Percentiles rank a stretch among this genome's conserved stretches.
phyloP scores from a whole-genome alignment of 23 red algal genomes.

The Cyanidioschyzon merolae region DNA sequence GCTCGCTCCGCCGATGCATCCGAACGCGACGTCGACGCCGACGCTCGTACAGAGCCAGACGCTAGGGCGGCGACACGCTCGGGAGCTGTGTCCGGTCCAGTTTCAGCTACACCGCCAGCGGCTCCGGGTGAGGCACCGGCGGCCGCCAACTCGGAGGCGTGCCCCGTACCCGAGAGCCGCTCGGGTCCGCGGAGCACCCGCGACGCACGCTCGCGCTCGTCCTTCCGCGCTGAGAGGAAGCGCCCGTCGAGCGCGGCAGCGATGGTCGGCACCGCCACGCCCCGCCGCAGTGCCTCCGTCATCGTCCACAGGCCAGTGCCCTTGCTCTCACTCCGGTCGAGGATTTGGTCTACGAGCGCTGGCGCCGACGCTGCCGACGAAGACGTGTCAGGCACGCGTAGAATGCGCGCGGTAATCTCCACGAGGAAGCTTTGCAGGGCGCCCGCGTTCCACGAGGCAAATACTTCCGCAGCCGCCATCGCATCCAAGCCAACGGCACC shows the following conservation, averaged over 20 bases:
- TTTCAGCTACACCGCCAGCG: not conserved
- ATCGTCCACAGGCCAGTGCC: conserved; percentile 99
- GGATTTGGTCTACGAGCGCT: conserved; percentile 53
- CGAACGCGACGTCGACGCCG: too few relatives aligned
- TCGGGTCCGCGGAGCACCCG: not conserved
- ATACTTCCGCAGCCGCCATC: conserved; percentile 38
- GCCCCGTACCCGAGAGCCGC: too few relatives aligned
- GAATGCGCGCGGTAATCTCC: conserved; percentile 87
- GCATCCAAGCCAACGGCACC: conserved; percentile 33
- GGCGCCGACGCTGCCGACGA: not conserved
- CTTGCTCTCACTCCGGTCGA: conserved; percentile 82
- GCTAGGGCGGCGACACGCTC: not conserved
- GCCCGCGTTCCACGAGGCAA: conserved; percentile 75
- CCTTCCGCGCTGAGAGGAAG: conserved; percentile 87
- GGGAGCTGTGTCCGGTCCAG: not conserved
- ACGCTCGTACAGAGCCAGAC: too few relatives aligned
- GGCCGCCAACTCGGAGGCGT: too few relatives aligned
- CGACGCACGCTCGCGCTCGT: conserved; percentile 39
- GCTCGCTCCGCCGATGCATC: not conserved
- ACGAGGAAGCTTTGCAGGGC: conserved; percentile 79
- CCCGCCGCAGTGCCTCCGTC: conserved; percentile 67
- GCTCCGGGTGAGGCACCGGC: not conserved
- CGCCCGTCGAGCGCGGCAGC: conserved; percentile 73
- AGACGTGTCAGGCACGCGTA: conserved; percentile 16
- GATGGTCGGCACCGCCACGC: conserved; percentile 70